Evolutionary conservation across 139 green algal genomes (phyloP).

Genomic region (Chlorella sp.): DNA sequence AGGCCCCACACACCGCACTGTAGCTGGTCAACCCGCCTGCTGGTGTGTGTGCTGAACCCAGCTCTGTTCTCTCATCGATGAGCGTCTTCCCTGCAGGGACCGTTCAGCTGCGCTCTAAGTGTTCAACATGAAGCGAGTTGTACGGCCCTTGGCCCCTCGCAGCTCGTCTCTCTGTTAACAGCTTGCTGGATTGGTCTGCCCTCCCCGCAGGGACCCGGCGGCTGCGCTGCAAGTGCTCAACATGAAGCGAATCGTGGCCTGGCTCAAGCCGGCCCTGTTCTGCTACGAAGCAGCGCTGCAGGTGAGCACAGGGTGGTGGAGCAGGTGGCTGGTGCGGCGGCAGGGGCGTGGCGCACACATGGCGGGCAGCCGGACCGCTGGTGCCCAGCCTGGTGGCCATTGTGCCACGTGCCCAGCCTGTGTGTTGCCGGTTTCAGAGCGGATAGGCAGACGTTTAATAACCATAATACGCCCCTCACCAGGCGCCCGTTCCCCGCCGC

Average conservation of each 20-base stretch:
- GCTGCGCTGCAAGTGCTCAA: background rate
- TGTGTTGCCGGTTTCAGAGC: background rate
- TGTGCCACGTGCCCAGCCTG: background rate
- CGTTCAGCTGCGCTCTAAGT: background rate
- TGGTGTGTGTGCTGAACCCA: background rate
- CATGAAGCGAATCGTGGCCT: background rate
- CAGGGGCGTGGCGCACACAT: too few species aligned
- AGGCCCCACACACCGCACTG: background rate
- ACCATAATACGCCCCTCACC: too few species aligned
- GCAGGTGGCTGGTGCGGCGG: background rate
- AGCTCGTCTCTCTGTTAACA: background rate
- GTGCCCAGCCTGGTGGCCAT: background rate
- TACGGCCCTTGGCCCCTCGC: background rate
- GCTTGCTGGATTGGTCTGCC: background rate
- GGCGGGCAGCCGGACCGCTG: too few species aligned
- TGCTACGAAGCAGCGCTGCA: slow-evolving; percentile 16
- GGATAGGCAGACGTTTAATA: too few species aligned
- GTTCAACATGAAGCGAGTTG: too few species aligned
- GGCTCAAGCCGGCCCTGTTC: background rate
- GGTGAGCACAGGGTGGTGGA: background rate
- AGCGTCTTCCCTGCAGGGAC: background rate
- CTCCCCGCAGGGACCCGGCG: background rate
- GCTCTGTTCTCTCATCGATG: background rate
- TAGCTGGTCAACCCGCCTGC: too few species aligned
- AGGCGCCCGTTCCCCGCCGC: too few species aligned